These are phyloP conservation scores for Corrigiola litoralis DNA, from an alignment of 179 eudicot genomes.

Conservation along the genomic window DNA sequence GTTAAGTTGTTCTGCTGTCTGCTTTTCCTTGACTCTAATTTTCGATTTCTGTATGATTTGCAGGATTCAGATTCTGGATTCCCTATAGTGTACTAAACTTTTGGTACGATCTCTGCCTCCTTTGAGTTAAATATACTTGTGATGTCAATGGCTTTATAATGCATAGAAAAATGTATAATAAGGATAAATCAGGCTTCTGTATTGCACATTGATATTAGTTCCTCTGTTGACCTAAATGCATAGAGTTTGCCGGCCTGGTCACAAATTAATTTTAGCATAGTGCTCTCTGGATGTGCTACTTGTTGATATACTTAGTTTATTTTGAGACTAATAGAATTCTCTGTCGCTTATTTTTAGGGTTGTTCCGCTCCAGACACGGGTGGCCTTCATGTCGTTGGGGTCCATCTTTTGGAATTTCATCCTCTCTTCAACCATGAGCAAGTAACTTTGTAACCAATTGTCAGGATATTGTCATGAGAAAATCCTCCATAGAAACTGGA, in stretches of 20 bases:
- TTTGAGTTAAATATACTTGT: slow-evolving; percentile 2
- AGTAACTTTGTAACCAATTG: slow-evolving; percentile 28
- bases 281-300: no score
- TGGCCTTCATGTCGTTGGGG: slow-evolving; percentile 89
- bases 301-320: not conserved
- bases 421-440: slow-evolving; percentile 83
- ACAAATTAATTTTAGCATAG: not conserved
- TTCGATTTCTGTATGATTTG: slow-evolving; percentile 11
- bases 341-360: slow-evolving; percentile 43
- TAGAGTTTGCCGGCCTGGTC: not conserved
- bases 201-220: no score
- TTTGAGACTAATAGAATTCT: not conserved
- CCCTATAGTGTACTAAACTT: slow-evolving; percentile 87
- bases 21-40: not conserved
- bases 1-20: not conserved
- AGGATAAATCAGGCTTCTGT: not conserved
- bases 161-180: not conserved
- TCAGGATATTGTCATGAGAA: not conserved
- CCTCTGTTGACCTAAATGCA: no score
- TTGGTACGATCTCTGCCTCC: slow-evolving; percentile 48
- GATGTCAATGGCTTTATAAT: not conserved
- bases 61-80: slow-evolving; percentile 98
- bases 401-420: slow-evolving; percentile 96
- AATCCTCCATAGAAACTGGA: not conserved
- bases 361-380: slow-evolving; percentile 90